A percentile compares a stretch with the other conserved stretches of the same genome.
Evolutionary conservation across 2,329 filamentous ascomycete species (phyloP).

Genomic region (Cladosporium colombiae): DNA sequence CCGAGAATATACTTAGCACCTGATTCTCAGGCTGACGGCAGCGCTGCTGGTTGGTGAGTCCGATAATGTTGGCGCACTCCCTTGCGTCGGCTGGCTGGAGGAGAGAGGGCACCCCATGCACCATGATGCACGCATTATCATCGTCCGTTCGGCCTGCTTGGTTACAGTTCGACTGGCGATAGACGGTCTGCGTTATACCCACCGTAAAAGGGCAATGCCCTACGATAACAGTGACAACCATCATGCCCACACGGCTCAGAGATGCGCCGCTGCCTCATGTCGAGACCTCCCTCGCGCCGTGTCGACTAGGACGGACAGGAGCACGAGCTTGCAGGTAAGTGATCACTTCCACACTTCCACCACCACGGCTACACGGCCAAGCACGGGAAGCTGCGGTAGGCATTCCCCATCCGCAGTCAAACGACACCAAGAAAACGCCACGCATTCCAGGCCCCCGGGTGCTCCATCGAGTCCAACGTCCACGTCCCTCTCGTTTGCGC

Average conservation of each 20-base stretch:
- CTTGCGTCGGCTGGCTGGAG: slow-evolving; percentile 3
- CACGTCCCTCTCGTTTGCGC: slow-evolving; percentile 15
- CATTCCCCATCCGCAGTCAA: neutral
- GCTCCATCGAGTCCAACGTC: slow-evolving; percentile 7
- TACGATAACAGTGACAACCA: neutral
- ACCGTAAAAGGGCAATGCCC: neutral
- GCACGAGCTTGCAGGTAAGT: neutral
- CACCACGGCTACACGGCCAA: slow-evolving; percentile 9
- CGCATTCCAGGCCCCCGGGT: slow-evolving; percentile 17
- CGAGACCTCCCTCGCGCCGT: neutral
- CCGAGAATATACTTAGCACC: neutral
- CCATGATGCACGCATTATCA: neutral
- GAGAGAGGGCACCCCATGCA: neutral
- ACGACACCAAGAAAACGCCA: slow-evolving; percentile 11
- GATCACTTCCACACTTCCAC: neutral
- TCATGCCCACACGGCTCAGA: neutral
- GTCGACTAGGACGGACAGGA: neutral
- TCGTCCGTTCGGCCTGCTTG: neutral
- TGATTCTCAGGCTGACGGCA: neutral
- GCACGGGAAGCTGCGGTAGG: slow-evolving; percentile 10
- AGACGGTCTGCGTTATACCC: neutral
- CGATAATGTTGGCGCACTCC: neutral
- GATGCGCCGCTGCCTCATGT: neutral
- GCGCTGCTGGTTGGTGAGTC: neutral
- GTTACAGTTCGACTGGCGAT: neutral